These are phyloP conservation scores for Guyanaporus albipodus DNA, from an alignment of 768 basidiomycete species.

Conservation along the genomic window DNA sequence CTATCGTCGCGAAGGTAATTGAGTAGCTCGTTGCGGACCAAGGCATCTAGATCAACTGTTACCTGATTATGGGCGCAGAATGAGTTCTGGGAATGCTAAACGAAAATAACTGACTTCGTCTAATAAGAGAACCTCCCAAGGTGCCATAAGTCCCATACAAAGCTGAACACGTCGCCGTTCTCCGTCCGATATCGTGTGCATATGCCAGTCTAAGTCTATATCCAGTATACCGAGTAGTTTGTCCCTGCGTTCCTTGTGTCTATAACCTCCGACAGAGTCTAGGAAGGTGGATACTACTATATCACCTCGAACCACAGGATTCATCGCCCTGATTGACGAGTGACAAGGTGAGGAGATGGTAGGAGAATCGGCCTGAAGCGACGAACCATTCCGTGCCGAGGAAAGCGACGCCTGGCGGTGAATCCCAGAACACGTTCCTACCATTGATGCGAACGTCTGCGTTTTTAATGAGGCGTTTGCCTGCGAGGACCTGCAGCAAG, in stretches of 20 bases:
- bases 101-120: constrained; percentile 66
- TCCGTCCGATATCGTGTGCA: constrained; percentile 95
- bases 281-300: constrained; percentile 91
- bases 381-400: constrained; percentile 92
- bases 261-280: constrained; percentile 96
- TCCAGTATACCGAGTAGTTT: constrained; percentile 85
- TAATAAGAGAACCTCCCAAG: constrained; percentile 89
- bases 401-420: constrained; percentile 78
- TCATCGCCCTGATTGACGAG: constrained; percentile 74
- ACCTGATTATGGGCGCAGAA: constrained; percentile 46
- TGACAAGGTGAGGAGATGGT: no score
- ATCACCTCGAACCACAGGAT: constrained; percentile 92
- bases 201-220: constrained; percentile 93
- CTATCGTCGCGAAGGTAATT: constrained; percentile 83
- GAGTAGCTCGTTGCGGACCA: constrained; percentile 90
- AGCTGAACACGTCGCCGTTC: constrained; percentile 92
- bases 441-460: constrained; percentile 70
- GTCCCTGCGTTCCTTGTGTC: constrained; percentile 87
- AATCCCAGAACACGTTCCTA: constrained; percentile 85
- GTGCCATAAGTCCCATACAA: constrained; percentile 91
- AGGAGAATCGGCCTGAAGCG: not conserved
- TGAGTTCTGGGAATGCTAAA: not conserved
- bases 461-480: constrained; percentile 72
- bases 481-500: constrained; percentile 88
- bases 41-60: constrained; percentile 94